Evolutionary conservation across 2,329 filamentous ascomycete genomes (phyloP).

Genomic region (Rutstroemia sp.): DNA sequence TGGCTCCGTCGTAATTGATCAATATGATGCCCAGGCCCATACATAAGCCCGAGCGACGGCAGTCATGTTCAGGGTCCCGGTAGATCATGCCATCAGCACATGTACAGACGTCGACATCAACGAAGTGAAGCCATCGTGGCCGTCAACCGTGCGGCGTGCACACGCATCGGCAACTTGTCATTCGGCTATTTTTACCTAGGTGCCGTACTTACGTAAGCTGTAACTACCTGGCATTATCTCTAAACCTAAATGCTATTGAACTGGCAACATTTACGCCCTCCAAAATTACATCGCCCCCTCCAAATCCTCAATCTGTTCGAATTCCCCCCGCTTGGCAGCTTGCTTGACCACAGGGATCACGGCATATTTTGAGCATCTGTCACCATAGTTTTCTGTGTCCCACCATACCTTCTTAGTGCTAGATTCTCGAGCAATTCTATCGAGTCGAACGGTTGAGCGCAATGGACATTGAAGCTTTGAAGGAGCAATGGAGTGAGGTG

Average conservation of each 20-base stretch:
- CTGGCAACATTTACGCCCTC: not conserved
- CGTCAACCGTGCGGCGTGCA: not conserved
- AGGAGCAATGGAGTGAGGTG: conserved; percentile 50
- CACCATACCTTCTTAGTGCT: not conserved
- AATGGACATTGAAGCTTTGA: conserved; percentile 28
- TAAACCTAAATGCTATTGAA: not conserved
- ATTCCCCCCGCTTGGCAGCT: too few species aligned
- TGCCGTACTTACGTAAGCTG: conserved; percentile 7
- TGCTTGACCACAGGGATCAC: not conserved
- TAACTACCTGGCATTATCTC: conserved; percentile 12
- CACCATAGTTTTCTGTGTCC: not conserved
- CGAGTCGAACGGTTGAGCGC: conserved; percentile 7
- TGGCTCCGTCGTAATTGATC: too few species aligned
- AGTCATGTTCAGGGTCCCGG: too few species aligned
- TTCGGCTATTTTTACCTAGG: conserved; percentile 6
- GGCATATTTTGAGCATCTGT: not conserved
- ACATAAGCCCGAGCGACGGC: too few species aligned
- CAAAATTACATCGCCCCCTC: not conserved
- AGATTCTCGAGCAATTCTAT: not conserved
- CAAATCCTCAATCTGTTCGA: not conserved
- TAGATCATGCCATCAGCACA: not conserved
- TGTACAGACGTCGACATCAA: not conserved
- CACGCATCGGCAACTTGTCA: conserved; percentile 1
- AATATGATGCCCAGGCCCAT: too few species aligned
- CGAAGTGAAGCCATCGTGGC: not conserved